phyloP scores from a whole-genome alignment of 192 early-diverging fungal genomes.

The Coemansia biformis region DNA sequence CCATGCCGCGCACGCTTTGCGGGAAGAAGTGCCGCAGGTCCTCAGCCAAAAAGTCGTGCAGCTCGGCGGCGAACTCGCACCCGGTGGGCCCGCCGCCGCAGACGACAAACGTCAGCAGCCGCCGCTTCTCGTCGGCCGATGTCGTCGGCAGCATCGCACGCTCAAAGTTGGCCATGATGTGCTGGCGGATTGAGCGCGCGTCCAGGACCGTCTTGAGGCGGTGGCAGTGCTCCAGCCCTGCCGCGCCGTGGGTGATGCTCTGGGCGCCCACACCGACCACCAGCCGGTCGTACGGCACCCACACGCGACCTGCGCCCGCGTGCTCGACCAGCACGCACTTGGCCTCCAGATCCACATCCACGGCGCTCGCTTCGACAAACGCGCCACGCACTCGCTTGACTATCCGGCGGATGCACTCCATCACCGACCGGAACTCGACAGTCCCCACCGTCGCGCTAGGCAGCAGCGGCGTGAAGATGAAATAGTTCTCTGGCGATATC shows the following conservation, averaged over 20 bases:
- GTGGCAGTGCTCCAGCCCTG: constrained; percentile 76
- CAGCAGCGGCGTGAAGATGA: constrained; percentile 73
- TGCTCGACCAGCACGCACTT: constrained; percentile 72
- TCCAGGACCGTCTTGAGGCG: constrained; percentile 80
- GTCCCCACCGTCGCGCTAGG: constrained; percentile 81
- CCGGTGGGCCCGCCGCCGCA: constrained; percentile 87
- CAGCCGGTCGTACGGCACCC: constrained; percentile 70
- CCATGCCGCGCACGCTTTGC: constrained; percentile 67
- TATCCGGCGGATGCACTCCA: constrained; percentile 82
- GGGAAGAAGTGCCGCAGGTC: constrained; percentile 69
- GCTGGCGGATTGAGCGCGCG: constrained; percentile 69
- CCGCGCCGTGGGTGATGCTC: constrained; percentile 73
- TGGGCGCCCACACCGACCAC: constrained; percentile 78
- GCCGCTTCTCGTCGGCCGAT: constrained; percentile 55
- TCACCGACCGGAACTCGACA: constrained; percentile 78
- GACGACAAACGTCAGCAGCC: constrained; percentile 73
- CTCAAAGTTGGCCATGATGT: constrained; percentile 79
- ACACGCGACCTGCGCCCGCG: constrained; percentile 53
- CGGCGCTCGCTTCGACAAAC: constrained; percentile 82
- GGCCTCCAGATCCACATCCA: constrained; percentile 73
- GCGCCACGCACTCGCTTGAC: constrained; percentile 73
- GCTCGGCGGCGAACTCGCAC: constrained; percentile 67
- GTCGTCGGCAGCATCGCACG: constrained; percentile 64
- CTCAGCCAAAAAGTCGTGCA: constrained; percentile 78
- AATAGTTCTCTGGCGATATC: constrained; percentile 84